phyloP scores from a whole-genome alignment of 2,329 filamentous ascomycete genomes.

The Cadophora luteo-olivacea region DNA sequence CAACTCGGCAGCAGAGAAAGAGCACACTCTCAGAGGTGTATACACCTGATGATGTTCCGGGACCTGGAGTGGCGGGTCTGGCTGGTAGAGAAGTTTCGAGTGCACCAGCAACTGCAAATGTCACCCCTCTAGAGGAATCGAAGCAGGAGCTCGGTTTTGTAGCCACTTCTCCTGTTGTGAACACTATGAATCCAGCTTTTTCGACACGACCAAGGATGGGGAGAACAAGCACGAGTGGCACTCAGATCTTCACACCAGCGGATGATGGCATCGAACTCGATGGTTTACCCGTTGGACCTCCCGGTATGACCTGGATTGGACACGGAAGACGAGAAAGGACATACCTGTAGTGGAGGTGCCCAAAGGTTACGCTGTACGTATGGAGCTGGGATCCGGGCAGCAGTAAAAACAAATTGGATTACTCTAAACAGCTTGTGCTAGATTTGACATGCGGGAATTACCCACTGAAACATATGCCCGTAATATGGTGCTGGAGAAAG shows the following conservation, averaged over 20 bases:
- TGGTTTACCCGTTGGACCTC: slow-evolving; percentile 40
- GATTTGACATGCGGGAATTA: slow-evolving; percentile 14
- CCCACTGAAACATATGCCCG: not conserved
- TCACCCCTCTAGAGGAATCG: slow-evolving; percentile 25
- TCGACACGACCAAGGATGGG: slow-evolving; percentile 27
- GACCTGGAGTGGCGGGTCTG: not conserved
- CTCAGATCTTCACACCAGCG: slow-evolving; percentile 40
- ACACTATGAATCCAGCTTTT: not conserved
- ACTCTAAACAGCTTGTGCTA: slow-evolving; percentile 6
- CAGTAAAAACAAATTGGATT: slow-evolving; percentile 17
- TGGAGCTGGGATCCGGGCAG: slow-evolving; percentile 1
- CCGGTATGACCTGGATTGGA: slow-evolving; percentile 34
- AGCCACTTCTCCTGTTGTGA: not conserved
- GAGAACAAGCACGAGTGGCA: slow-evolving; percentile 41
- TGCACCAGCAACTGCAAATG: slow-evolving; percentile 28
- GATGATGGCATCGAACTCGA: slow-evolving; percentile 42
- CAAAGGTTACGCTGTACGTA: not conserved
- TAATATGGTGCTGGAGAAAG: slow-evolving; percentile 15
- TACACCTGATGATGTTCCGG: slow-evolving; percentile 34
- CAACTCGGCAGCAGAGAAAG: slow-evolving; percentile 29
- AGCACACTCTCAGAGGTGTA: slow-evolving; percentile 41
- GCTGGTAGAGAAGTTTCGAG: slow-evolving; percentile 28
- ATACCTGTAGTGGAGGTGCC: slow-evolving; percentile 31
- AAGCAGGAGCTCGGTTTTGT: not conserved
- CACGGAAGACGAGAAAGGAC: slow-evolving; percentile 37